Percentiles rank a stretch among this genome's conserved stretches.
phyloP scores from a whole-genome alignment of 23 red algal species.

The Agarophyton chilense region DNA sequence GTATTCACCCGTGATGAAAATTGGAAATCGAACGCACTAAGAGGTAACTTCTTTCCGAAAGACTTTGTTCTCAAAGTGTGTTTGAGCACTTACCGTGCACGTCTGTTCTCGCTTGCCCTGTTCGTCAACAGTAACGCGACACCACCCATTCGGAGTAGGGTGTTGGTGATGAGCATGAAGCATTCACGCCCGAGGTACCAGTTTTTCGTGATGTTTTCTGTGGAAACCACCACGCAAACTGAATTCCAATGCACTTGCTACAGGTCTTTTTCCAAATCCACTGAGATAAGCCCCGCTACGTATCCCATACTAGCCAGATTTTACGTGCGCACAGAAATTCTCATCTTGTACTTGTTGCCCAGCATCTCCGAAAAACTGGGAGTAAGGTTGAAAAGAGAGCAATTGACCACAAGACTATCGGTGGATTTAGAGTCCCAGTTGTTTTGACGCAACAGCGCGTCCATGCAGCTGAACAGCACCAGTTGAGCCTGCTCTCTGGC shows the following conservation, averaged over 20 bases:
- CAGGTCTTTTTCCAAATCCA: too few relatives aligned
- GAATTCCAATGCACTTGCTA: slow-evolving; percentile 76
- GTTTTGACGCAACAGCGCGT: slow-evolving; percentile 70
- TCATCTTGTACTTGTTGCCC: slow-evolving; percentile 96
- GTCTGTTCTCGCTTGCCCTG: slow-evolving; percentile 8
- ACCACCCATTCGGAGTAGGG: slow-evolving; percentile 90
- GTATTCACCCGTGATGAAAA: too few relatives aligned
- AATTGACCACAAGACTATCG: slow-evolving; percentile 95
- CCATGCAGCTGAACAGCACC: slow-evolving; percentile 82
- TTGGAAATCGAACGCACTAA: too few relatives aligned
- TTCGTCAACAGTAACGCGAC: slow-evolving; percentile 87
- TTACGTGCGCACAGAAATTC: slow-evolving; percentile 79
- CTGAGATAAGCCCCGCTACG: slow-evolving; percentile 89
- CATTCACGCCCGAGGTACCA: slow-evolving; percentile 95
- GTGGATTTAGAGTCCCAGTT: slow-evolving; percentile 56
- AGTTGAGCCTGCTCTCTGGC: slow-evolving; percentile 88
- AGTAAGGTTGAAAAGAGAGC: too few relatives aligned
- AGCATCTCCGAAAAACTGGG: slow-evolving; percentile 94
- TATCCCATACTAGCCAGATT: slow-evolving; percentile 95
- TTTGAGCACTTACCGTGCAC: slow-evolving; percentile 74
- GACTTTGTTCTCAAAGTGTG: slow-evolving; percentile 91
- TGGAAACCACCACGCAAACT: slow-evolving; percentile 78
- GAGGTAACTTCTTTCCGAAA: too few relatives aligned
- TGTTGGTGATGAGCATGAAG: slow-evolving; percentile 94
- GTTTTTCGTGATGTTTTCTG: slow-evolving; percentile 98